Conservation (phyloP, 2,329 filamentous ascomycete genomes). For the Ascochyta rabiei region DNA sequence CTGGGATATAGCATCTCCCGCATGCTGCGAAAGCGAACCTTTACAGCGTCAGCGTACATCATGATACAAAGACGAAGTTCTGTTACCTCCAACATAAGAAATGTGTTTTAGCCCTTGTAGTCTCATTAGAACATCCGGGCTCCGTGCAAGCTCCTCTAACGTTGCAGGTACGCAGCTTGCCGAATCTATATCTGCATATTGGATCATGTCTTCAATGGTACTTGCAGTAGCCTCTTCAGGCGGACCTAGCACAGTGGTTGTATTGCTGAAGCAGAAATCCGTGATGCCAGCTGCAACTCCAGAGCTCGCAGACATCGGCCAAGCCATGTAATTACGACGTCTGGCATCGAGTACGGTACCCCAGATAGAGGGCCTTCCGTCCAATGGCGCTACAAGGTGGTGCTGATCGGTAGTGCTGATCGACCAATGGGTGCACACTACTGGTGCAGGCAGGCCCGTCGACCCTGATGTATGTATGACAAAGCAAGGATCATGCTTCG, state of each 20-base stretch:
- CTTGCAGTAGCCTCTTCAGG: constrained; percentile 22
- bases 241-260: constrained; percentile 27
- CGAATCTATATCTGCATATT: constrained; percentile 26
- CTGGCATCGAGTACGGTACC: constrained; percentile 13
- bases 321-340: constrained; percentile 23
- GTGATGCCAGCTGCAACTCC: constrained; percentile 23
- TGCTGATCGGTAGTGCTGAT: constrained; percentile 26
- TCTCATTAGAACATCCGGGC: constrained; percentile 24
- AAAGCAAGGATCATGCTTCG: constrained; percentile 38
- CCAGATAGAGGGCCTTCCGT: constrained; percentile 28
- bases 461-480: constrained; percentile 48
- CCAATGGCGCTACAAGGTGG: constrained; percentile 24
- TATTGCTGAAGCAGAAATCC: constrained; percentile 24
- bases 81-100: constrained; percentile 29
- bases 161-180: constrained; percentile 24
- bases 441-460: constrained; percentile 47
- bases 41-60: constrained; percentile 7
- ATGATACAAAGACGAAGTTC: too few relatives aligned
- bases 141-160: constrained; percentile 28
- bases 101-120: constrained; percentile 25
- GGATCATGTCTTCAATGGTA: constrained; percentile 24
- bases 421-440: constrained; percentile 38
- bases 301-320: constrained; percentile 29
- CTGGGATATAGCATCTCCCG: constrained; percentile 28
- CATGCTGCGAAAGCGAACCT: constrained; percentile 25